These are phyloP conservation scores for Bertia moriformis DNA, from an alignment of 2,329 filamentous ascomycete species.

Conservation along the genomic window DNA sequence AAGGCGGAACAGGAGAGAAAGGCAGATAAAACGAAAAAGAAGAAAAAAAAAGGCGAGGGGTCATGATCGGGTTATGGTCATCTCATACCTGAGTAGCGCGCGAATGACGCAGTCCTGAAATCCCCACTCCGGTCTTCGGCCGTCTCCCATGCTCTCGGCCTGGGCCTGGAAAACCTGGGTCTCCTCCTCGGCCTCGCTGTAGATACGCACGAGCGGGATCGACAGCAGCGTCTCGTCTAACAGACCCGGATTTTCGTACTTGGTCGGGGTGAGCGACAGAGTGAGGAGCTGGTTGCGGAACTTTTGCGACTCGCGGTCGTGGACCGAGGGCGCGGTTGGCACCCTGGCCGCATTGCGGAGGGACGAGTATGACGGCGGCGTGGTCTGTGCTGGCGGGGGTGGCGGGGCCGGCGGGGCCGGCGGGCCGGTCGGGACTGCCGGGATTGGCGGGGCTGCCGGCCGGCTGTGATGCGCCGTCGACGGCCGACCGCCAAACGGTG, in stretches of 20 bases:
- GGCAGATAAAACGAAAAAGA: slow-evolving; percentile 1
- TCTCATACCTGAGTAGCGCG: slow-evolving; percentile 61
- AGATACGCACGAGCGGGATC: slow-evolving; percentile 81
- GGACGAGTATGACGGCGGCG: slow-evolving; percentile 45
- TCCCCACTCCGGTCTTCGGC: slow-evolving; percentile 74
- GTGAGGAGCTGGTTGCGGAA: slow-evolving; percentile 74
- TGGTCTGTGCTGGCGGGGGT: no score
- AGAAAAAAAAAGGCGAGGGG: neutral
- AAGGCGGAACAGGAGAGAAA: neutral
- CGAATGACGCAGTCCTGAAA: slow-evolving; percentile 94
- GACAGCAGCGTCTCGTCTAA: slow-evolving; percentile 79
- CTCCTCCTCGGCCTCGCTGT: slow-evolving; percentile 87
- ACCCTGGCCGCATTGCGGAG: slow-evolving; percentile 51
- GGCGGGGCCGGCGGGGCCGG: no score
- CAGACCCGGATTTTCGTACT: slow-evolving; percentile 91
- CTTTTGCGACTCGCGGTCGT: slow-evolving; percentile 54
- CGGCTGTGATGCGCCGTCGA: no score
- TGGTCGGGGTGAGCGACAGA: slow-evolving; percentile 73
- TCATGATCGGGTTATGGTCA: neutral
- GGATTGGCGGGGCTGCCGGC: no score
- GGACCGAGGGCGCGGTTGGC: slow-evolving; percentile 56
- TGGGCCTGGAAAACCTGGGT: slow-evolving; percentile 74
- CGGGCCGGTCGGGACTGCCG: no score
- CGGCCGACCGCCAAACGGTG: no score
- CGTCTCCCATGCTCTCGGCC: slow-evolving; percentile 73